Base-by-base conservation (phyloP, 2,329 filamentous ascomycete genomes). In the Apiospora koreana region DNA sequence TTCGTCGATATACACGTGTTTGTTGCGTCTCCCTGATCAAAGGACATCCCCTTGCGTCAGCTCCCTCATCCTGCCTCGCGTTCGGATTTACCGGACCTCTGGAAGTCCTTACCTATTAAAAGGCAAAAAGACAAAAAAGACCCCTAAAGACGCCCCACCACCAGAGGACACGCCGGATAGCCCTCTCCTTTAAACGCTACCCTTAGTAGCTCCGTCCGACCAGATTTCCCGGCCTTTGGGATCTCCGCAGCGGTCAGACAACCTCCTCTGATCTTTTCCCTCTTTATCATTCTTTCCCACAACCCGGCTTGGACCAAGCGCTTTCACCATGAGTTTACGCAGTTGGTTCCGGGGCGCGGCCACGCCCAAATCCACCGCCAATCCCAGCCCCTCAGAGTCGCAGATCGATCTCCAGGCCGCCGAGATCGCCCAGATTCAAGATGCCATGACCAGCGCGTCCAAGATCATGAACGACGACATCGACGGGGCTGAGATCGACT, bases 401-500 rank as follows among this genome's bases (percentile, higher is more conserved):
- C 72, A 76, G 72, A 68, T 76, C 4, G 78, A 81, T 43, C 77
- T 80, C 16, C 73, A 79, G 5, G 82, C 81, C 35, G 80, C 83
- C 69, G 86, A 89, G 76, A 82, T 86, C 72, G 81, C 82, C 54
- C 84, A 91, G 76, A 86, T 93, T 74, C 82, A 86, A 73, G 85
- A 88, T 74, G 90, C 89, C 73, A 87, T 91, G 83, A 80, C 78
- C 79, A 92, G 93, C 48, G 89, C 92, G 5, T 86, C 88, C 10
- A 84, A 93, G 70, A 93, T 97, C 75, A 92, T 97, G 86, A 92
- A 96, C 78, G 94, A 97, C 81, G 94, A 98, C 81, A 92, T 98
- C 71, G 93, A 94, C 45, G 91, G 89, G 48, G 96, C 96, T 7
- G 93, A 97, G 82, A 85, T 86, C 71, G 89, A 90, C 54, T 86